Evolutionary conservation across 2,329 filamentous ascomycete genomes (phyloP).

Genomic region (Penicillium sp.): DNA sequence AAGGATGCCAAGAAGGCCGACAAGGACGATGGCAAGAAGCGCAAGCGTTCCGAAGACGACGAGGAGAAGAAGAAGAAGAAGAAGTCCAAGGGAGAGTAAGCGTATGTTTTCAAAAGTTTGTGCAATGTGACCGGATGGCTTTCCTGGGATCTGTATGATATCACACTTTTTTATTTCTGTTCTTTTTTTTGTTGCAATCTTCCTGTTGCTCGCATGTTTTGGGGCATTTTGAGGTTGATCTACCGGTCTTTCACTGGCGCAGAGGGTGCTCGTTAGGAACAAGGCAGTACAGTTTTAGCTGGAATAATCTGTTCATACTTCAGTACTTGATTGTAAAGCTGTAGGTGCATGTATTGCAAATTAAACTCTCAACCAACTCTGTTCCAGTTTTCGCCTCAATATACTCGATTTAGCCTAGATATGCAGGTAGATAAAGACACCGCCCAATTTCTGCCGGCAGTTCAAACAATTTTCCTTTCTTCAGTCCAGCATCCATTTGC

Average conservation of each 20-base stretch:
- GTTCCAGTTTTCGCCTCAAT: neutral
- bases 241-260: conserved; percentile 32
- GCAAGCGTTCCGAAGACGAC: conserved; percentile 59
- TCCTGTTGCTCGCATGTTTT: conserved; percentile 26
- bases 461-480: conserved; percentile 25
- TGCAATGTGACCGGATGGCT: conserved; percentile 30
- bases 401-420: neutral
- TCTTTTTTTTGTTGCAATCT: conserved; percentile 28
- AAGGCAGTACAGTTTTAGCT: conserved; percentile 31
- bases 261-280: conserved; percentile 37
- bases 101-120: conserved; percentile 48
- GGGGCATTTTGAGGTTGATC: conserved; percentile 28
- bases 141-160: conserved; percentile 46
- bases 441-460: conserved; percentile 25
- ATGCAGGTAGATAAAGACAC: conserved; percentile 10
- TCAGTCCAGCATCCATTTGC: neutral
- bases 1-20: conserved; percentile 61
- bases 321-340: neutral
- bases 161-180: conserved; percentile 34
- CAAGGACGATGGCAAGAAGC: conserved; percentile 67
- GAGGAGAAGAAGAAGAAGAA: conserved; percentile 56
- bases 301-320: conserved; percentile 31
- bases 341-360: neutral
- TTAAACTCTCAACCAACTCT: neutral
- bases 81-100: conserved; percentile 59